These are phyloP conservation scores for Amanita phalloides DNA, from an alignment of 768 basidiomycete species.

Conservation along the genomic window DNA sequence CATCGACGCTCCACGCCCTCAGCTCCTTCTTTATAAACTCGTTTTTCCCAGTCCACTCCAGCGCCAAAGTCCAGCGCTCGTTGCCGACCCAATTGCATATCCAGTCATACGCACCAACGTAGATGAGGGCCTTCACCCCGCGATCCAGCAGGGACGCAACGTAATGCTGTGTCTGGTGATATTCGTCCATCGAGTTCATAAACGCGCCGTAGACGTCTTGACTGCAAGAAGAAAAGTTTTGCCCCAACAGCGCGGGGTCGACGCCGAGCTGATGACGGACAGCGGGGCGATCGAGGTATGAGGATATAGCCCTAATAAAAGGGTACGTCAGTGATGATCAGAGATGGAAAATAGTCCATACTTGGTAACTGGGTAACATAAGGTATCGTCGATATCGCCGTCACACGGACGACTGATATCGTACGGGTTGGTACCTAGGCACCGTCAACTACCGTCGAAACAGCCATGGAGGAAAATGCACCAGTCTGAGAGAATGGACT, in stretches of 20 bases:
- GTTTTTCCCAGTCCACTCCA: conserved; percentile 62
- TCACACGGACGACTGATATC: conserved; percentile 58
- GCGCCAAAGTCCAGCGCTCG: conserved; percentile 53
- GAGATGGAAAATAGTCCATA: conserved; percentile 6
- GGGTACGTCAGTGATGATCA: neutral
- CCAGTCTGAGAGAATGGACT: conserved; percentile 28
- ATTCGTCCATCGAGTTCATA: conserved; percentile 26
- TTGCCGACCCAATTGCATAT: conserved; percentile 74
- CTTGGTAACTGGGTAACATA: conserved; percentile 50
- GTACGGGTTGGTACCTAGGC: conserved; percentile 44
- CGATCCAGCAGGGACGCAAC: conserved; percentile 62
- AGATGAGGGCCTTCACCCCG: conserved; percentile 57
- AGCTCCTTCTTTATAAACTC: conserved; percentile 30
- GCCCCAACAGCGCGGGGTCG: conserved; percentile 25
- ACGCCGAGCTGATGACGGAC: conserved; percentile 54
- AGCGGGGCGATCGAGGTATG: conserved; percentile 51
- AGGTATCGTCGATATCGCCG: conserved; percentile 30
- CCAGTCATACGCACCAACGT: conserved; percentile 65
- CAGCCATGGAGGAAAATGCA: conserved; percentile 5
- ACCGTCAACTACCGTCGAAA: neutral
- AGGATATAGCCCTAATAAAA: conserved; percentile 35
- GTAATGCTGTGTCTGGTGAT: conserved; percentile 40
- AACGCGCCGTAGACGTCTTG: conserved; percentile 39
- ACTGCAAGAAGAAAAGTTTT: conserved; percentile 24
- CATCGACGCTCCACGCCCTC: conserved; percentile 49